Conservation (phyloP, 192 early-diverging fungal species). For the Gaertneriomyces sp. region DNA sequence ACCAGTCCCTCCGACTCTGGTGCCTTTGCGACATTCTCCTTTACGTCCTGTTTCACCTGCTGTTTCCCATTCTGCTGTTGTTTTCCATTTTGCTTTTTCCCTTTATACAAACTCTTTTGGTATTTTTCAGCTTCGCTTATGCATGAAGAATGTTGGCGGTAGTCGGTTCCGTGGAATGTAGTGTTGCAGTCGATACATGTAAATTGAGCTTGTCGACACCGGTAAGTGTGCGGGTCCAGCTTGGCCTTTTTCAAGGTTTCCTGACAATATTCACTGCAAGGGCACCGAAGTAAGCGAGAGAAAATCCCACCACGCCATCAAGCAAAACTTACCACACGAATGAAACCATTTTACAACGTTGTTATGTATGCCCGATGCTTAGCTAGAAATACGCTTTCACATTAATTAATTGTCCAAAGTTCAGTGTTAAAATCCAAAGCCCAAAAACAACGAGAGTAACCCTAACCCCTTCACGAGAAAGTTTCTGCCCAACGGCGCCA, state of each 20-base stretch:
- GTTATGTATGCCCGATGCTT: neutral
- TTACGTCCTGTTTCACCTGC: neutral
- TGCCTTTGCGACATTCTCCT: constrained; percentile 33
- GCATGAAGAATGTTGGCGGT: constrained; percentile 81
- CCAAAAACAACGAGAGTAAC: too few relatives aligned
- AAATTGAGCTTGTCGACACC: constrained; percentile 82
- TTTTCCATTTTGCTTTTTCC: constrained; percentile 46
- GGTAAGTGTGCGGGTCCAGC: constrained; percentile 73
- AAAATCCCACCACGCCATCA: neutral
- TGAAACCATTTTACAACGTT: constrained; percentile 2
- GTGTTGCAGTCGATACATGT: constrained; percentile 88
- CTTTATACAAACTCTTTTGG: constrained; percentile 77
- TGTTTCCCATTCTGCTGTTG: constrained; percentile 18
- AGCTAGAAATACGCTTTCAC: too few relatives aligned
- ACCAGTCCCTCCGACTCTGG: constrained; percentile 37
- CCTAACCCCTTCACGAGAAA: too few relatives aligned
- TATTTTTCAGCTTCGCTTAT: constrained; percentile 95
- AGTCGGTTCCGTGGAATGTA: constrained; percentile 75
- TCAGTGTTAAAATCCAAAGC: too few relatives aligned
- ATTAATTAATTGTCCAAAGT: too few relatives aligned
- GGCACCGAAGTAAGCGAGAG: neutral
- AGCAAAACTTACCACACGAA: constrained; percentile 6
- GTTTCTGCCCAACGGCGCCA: too few relatives aligned
- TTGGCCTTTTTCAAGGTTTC: constrained; percentile 95
- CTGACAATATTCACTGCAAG: constrained; percentile 39